These are phyloP conservation scores for Auriscalpium orientale DNA, from an alignment of 768 basidiomycete genomes.

Conservation along the genomic window DNA sequence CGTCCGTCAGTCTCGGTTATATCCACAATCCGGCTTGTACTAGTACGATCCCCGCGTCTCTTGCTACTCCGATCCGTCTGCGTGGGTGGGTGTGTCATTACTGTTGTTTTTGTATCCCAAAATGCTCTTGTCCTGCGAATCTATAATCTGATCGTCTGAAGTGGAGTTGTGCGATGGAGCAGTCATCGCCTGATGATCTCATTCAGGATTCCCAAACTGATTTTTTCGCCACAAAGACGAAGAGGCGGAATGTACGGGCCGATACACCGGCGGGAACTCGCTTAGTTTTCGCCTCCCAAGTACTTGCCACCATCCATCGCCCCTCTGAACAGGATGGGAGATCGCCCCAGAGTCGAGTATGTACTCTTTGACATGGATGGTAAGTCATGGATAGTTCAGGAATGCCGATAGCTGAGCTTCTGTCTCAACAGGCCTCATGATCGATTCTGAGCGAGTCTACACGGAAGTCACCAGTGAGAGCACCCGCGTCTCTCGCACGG, in stretches of 20 bases:
- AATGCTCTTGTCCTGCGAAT: not conserved
- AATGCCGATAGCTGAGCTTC: not conserved
- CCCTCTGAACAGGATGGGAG: too few species aligned
- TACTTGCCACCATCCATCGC: too few species aligned
- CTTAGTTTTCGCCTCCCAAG: too few species aligned
- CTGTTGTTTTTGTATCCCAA: not conserved
- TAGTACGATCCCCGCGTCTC: slow-evolving; percentile 26
- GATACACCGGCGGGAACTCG: too few species aligned
- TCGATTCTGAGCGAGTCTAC: slow-evolving; percentile 73
- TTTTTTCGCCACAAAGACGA: too few species aligned
- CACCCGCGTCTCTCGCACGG: slow-evolving; percentile 13
- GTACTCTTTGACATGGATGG: slow-evolving; percentile 32
- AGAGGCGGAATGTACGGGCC: too few species aligned
- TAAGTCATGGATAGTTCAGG: slow-evolving; percentile 4
- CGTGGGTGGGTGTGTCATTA: slow-evolving; percentile 11
- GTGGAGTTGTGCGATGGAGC: too few species aligned
- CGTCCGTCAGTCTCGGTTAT: slow-evolving; percentile 29
- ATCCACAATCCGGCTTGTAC: slow-evolving; percentile 38
- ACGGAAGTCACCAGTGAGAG: slow-evolving; percentile 66
- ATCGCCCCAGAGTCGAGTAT: slow-evolving; percentile 11
- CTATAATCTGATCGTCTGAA: too few species aligned
- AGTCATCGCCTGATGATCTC: too few species aligned
- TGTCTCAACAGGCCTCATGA: slow-evolving; percentile 48
- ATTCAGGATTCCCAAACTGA: too few species aligned
- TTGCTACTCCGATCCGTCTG: slow-evolving; percentile 11